Percentiles rank a stretch among this genome's conserved stretches.
Evolutionary conservation across 2,329 filamentous ascomycete species (phyloP).

Genomic region (Botrytis sinoallii): DNA sequence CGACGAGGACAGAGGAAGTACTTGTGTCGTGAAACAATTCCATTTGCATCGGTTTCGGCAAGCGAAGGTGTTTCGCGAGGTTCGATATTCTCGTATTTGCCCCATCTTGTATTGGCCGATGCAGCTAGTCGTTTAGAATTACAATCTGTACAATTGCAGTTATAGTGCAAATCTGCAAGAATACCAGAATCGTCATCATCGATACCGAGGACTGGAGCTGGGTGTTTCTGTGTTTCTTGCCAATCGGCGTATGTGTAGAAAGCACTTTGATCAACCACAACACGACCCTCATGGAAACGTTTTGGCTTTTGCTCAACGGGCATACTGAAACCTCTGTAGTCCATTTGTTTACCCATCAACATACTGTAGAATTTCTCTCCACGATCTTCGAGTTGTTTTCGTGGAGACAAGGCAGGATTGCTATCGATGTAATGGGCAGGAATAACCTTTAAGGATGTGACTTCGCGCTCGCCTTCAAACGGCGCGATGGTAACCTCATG

Average conservation of each 20-base stretch:
- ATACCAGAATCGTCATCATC: constrained; percentile 28
- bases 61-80: constrained; percentile 24
- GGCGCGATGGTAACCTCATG: constrained; percentile 31
- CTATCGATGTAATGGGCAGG: constrained; percentile 28
- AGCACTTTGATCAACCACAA: constrained; percentile 28
- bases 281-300: constrained; percentile 27
- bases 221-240: constrained; percentile 25
- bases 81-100: constrained; percentile 28
- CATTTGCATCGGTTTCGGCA: constrained; percentile 11
- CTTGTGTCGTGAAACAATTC: constrained; percentile 20
- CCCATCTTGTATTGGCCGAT: constrained; percentile 26
- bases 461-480: constrained; percentile 34
- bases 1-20: constrained; percentile 28
- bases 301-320: constrained; percentile 27
- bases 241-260: constrained; percentile 29
- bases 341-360: constrained; percentile 29
- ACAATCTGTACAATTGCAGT: constrained; percentile 26
- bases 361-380: constrained; percentile 31
- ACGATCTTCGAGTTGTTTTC: constrained; percentile 26
- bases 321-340: constrained; percentile 30
- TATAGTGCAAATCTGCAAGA: constrained; percentile 26
- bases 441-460: constrained; percentile 33
- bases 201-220: constrained; percentile 25
- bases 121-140: constrained; percentile 25
- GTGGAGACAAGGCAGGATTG: constrained; percentile 22